Evolutionary conservation across 805 yeast genomes (phyloP), one percentile per base, ranked within the genome.

Genomic region (Zygosaccharomyces siamensis): DNA sequence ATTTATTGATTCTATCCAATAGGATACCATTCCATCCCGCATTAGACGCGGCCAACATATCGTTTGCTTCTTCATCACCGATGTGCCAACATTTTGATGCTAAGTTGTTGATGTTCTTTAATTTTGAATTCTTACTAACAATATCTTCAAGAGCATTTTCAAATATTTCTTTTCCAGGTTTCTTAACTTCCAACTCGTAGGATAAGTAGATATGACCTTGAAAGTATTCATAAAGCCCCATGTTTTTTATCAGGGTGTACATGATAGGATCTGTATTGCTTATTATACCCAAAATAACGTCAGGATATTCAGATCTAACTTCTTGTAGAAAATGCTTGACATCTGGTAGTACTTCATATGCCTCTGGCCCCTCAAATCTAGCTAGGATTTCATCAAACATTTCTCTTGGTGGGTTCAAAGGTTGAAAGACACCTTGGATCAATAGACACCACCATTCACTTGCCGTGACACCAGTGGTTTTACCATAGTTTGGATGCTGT

Each of bases 11-110:
- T 55, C 86, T 69, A 57, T 81, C 85, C 3, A 82, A 47, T 21
- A 78, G 64, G 0, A 84, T 67, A 4, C 84, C 80, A 46, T 78
- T 79, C 79, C 88, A 78, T 0, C 89, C 89, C 0, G 83, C 73
- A 23, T 64, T 61, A 14, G 68, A 61, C 0, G 83, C 72, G 2
- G 81, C 84, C 11, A 68, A 57, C 47, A 77, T 69, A 60, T 84
- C 92, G 44, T 79, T 78, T 6, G 64, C 65, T 32, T 72, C 62
- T 53, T 77, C 80, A 59, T 84, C 90, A 0, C 92, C 92, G 42
- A 83, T 66, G 60, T 84, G 92, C 86, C 86, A 83, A 43, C 71
- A 62, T 10, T 57, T 52, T 7, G 48, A 43, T 27, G 59, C 50
- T 45, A 66, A 48, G 11, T 59, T 55, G 12, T 57, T 52, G n/a